Evolutionary conservation across 768 basidiomycete species (phyloP).

Genomic region (Tephrocybe sp.): DNA sequence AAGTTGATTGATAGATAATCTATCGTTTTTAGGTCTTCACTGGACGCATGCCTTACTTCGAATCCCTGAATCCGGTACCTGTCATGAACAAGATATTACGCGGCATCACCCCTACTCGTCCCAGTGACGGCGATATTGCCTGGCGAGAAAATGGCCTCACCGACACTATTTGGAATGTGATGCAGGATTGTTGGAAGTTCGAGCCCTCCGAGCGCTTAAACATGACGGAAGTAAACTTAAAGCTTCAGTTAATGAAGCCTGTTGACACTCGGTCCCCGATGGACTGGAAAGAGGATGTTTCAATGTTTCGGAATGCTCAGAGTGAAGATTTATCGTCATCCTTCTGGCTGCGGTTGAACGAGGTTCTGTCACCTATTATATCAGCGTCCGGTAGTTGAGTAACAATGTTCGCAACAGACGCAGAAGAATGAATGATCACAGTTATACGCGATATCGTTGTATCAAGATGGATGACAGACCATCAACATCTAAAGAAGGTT

Average conservation of each 20-base stretch:
- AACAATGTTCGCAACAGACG: no score
- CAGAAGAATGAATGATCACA: no score
- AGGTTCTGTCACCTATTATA: no score
- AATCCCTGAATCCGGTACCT: no score
- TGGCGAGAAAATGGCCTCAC: conserved; percentile 1
- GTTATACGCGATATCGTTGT: no score
- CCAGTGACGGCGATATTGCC: neutral
- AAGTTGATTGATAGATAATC: no score
- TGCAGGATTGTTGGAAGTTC: conserved; percentile 6
- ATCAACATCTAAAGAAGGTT: conserved; percentile 82
- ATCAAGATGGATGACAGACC: conserved; percentile 99
- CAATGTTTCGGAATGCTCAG: conserved; percentile 1
- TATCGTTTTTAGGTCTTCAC: conserved; percentile 10
- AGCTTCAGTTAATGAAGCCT: neutral
- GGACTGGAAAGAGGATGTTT: neutral
- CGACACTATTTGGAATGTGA: neutral
- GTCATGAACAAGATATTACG: neutral
- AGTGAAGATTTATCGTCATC: no score
- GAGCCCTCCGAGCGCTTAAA: neutral
- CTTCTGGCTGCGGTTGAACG: no score
- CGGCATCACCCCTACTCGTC: conserved; percentile 11
- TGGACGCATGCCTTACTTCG: neutral
- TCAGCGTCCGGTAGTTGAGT: no score
- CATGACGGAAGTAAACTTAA: neutral
- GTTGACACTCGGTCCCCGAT: neutral